These are phyloP conservation scores for Plectosphaerella cucumerina DNA, from an alignment of 2,329 filamentous ascomycete genomes.

Conservation along the genomic window DNA sequence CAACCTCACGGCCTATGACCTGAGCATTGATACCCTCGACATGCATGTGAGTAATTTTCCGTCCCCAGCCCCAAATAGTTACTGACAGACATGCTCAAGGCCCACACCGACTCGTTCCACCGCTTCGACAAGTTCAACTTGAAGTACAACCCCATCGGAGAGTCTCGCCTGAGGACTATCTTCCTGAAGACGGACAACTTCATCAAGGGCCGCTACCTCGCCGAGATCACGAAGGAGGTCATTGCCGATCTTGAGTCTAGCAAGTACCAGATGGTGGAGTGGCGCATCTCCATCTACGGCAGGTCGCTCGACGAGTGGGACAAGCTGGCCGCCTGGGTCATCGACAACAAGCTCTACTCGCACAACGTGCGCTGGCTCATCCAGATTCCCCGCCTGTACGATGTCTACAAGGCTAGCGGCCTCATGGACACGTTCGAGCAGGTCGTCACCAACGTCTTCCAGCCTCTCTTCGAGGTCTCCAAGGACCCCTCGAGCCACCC, in stretches of 20 bases:
- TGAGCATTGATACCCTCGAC: slow-evolving; percentile 96
- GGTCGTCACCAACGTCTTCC: slow-evolving; percentile 85
- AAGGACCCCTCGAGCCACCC: slow-evolving; percentile 81
- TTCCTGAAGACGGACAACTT: slow-evolving; percentile 99
- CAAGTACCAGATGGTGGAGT: slow-evolving; percentile 99
- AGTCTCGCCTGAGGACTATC: slow-evolving; percentile 93
- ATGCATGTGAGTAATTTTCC: slow-evolving; percentile 72
- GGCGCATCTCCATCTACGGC: slow-evolving; percentile 97
- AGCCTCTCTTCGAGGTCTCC: slow-evolving; percentile 92
- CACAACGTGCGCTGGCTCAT: slow-evolving; percentile 97
- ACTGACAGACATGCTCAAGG: slow-evolving; percentile 39
- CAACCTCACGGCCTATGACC: slow-evolving; percentile 92
- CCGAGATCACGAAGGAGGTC: slow-evolving; percentile 97
- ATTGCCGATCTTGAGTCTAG: slow-evolving; percentile 95
- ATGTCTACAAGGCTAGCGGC: slow-evolving; percentile 87
- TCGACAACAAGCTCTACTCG: slow-evolving; percentile 97
- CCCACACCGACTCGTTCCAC: slow-evolving; percentile 96
- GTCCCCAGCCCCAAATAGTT: not conserved
- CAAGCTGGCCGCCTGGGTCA: slow-evolving; percentile 93
- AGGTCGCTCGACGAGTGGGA: slow-evolving; percentile 94
- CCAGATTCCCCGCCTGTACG: slow-evolving; percentile 89
- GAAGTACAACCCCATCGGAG: slow-evolving; percentile 96
- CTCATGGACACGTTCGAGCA: slow-evolving; percentile 89
- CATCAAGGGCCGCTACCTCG: slow-evolving; percentile 91
- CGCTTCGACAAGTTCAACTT: slow-evolving; percentile 99